Conservation (phyloP, 2,329 filamentous ascomycete genomes). For the Claviceps fusiformis region DNA sequence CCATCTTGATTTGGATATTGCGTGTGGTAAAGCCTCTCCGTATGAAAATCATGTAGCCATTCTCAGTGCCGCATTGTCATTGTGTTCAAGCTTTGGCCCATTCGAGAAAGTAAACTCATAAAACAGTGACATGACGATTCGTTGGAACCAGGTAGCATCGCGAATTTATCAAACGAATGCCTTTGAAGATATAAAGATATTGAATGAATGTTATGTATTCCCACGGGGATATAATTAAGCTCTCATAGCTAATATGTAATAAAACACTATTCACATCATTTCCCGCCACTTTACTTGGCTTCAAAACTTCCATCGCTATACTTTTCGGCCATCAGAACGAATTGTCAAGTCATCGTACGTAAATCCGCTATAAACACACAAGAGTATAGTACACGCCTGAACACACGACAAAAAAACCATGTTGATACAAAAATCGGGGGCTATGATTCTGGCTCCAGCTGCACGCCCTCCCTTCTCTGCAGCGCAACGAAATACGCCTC, state of each 20-base stretch:
- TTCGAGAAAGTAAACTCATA: slow-evolving; percentile 1
- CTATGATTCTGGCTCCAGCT: slow-evolving; percentile 7
- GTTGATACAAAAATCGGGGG: background rate
- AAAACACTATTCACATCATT: background rate
- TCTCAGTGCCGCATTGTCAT: background rate
- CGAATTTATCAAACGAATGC: no score
- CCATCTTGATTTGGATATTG: background rate
- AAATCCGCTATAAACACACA: background rate
- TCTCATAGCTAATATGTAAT: no score
- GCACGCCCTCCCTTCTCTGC: slow-evolving; percentile 41
- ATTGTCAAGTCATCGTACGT: no score
- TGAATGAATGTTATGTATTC: no score
- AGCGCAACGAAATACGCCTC: slow-evolving; percentile 81
- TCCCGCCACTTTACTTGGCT: no score
- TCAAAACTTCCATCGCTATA: no score
- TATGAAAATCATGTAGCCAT: background rate
- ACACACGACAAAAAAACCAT: background rate
- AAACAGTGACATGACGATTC: no score
- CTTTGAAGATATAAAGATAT: no score
- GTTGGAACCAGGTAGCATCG: no score
- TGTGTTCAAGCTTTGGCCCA: no score
- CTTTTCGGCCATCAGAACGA: no score
- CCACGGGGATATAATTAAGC: no score
- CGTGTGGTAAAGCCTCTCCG: background rate
- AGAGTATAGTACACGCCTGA: background rate